A percentile compares a stretch with the other conserved stretches of the same genome.
phyloP scores from a whole-genome alignment of 1,284 basidiomycete species.

The Ceratobasidium sp. region DNA sequence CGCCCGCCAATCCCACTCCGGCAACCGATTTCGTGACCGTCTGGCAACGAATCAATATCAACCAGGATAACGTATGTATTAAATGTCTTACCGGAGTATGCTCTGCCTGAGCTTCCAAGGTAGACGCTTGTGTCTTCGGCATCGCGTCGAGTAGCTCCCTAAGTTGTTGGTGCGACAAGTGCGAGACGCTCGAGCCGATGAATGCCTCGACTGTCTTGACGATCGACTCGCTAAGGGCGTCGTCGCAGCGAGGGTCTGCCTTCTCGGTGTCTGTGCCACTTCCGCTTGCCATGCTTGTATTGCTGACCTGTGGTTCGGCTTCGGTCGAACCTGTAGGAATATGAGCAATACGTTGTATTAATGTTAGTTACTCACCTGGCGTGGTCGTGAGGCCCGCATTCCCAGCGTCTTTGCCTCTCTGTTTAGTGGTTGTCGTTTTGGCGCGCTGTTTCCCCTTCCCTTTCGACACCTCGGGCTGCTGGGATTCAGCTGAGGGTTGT shows the following conservation, averaged over 20 bases:
- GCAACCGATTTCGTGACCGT: not conserved
- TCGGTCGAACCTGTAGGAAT: too few relatives aligned
- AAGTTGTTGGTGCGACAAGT: not conserved
- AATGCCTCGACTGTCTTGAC: not conserved
- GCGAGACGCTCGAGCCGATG: not conserved
- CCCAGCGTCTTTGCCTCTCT: not conserved
- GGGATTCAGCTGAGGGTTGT: too few relatives aligned
- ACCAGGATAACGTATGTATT: too few relatives aligned
- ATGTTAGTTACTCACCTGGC: constrained; percentile 21
- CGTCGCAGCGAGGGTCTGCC: not conserved
- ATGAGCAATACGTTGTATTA: too few relatives aligned
- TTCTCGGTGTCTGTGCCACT: not conserved
- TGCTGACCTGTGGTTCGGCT: not conserved
- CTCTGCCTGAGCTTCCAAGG: constrained; percentile 18
- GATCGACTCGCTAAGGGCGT: not conserved
- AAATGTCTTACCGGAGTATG: constrained; percentile 3
- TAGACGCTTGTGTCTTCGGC: constrained; percentile 3
- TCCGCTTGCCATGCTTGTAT: not conserved
- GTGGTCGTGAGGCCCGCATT: constrained; percentile 3
- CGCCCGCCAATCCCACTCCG: constrained; percentile 30
- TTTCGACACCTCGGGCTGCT: not conserved
- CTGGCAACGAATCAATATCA: too few relatives aligned
- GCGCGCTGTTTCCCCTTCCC: not conserved
- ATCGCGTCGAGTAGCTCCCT: not conserved
- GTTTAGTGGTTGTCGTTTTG: not conserved